phyloP scores from a whole-genome alignment of 2,329 filamentous ascomycete genomes.

The Diaporthe velutina region DNA sequence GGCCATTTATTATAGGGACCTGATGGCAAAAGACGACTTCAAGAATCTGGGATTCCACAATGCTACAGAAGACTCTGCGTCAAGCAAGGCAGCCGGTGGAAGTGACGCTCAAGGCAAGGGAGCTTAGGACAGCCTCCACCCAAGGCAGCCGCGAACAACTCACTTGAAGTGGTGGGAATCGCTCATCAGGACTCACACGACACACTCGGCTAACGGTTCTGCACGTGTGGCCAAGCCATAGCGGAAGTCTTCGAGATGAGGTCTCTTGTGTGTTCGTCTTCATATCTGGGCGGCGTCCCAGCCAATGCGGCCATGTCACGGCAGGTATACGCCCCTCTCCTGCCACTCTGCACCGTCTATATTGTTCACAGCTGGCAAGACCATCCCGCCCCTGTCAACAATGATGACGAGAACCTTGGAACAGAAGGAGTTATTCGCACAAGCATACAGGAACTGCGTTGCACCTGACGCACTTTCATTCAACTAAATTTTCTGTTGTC shows the following conservation, averaged over 20 bases:
- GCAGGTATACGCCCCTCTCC: not conserved
- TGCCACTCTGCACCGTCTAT: not conserved
- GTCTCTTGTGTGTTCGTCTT: too few species aligned
- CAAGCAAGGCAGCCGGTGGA: constrained; percentile 43
- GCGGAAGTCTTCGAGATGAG: not conserved
- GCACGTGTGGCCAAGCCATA: too few species aligned
- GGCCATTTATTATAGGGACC: constrained; percentile 69
- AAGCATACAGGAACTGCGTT: not conserved
- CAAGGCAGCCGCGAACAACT: not conserved
- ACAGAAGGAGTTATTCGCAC: not conserved
- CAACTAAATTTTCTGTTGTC: not conserved
- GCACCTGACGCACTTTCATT: not conserved
- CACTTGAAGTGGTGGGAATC: not conserved
- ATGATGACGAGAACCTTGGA: not conserved
- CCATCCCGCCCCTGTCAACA: not conserved
- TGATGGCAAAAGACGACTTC: constrained; percentile 97
- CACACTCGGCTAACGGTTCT: too few species aligned
- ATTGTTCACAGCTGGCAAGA: not conserved
- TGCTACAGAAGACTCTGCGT: constrained; percentile 44
- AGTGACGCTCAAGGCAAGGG: constrained; percentile 47
- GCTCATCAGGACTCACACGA: not conserved
- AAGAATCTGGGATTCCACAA: constrained; percentile 88
- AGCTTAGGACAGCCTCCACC: constrained; percentile 37
- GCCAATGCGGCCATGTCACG: not conserved
- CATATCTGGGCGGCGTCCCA: too few species aligned